Evolutionary conservation across 176 grass and related monocot genomes (phyloP).

Genomic region (Paspalum vaginatum): DNA sequence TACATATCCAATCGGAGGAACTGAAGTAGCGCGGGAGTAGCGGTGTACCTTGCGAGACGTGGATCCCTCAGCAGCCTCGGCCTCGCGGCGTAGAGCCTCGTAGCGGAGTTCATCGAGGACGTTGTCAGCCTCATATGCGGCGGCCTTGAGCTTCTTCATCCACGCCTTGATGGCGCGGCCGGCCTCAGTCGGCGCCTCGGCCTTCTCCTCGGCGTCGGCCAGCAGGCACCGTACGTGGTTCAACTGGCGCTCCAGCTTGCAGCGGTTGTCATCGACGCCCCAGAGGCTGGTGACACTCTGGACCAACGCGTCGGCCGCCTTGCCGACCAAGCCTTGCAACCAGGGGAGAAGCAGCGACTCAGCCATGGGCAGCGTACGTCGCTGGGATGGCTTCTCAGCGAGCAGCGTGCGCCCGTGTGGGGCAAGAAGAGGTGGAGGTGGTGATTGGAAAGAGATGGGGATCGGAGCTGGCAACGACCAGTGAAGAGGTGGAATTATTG

Average conservation of each 20-base stretch:
- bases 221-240: not conserved
- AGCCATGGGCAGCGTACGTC: not conserved
- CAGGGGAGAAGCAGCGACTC: not conserved
- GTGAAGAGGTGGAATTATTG: too few species aligned
- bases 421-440: too few species aligned
- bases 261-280: not conserved
- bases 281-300: not conserved
- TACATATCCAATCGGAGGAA: too few species aligned
- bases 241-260: not conserved
- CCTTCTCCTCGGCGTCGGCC: not conserved
- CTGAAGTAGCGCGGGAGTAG: not conserved
- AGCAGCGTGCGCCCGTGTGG: too few species aligned
- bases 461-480: too few species aligned
- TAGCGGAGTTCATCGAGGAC: not conserved
- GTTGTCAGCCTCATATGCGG: conserved; percentile 17
- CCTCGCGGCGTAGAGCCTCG: not conserved
- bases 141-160: conserved; percentile 18
- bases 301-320: not conserved
- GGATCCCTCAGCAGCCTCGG: not conserved
- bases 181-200: not conserved
- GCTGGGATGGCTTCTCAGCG: not conserved
- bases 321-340: not conserved
- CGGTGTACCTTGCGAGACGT: not conserved
- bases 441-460: too few species aligned
- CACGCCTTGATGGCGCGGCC: not conserved